Percentiles rank a stretch among this genome's conserved stretches.
phyloP scores from a whole-genome alignment of 148 eudicot genomes.

The Fallopia convolvulus region DNA sequence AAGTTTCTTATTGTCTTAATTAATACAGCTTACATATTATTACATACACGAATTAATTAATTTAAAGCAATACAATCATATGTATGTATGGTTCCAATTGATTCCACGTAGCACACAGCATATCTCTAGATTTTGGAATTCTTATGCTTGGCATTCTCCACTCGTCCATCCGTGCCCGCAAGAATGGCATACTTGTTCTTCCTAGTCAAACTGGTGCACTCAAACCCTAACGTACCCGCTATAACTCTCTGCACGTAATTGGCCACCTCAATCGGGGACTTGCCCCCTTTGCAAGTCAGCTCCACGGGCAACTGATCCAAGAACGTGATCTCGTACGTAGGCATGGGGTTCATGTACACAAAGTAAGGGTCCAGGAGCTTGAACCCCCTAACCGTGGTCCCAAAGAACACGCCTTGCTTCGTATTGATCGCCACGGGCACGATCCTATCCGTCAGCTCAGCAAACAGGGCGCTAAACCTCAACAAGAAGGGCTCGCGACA shows the following conservation, averaged over 20 bases:
- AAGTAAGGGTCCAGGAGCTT: conserved; percentile 51
- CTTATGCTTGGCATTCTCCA: conserved; percentile 8
- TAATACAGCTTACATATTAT: not conserved
- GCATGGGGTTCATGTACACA: conserved; percentile 65
- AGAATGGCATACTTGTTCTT: conserved; percentile 58
- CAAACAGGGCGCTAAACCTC: conserved; percentile 56
- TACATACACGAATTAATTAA: not conserved
- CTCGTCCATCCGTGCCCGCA: conserved; percentile 66
- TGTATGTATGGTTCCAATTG: not conserved
- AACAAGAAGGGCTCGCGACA: conserved; percentile 53
- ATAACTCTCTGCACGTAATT: conserved; percentile 60
- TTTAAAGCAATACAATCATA: not conserved
- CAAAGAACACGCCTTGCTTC: conserved; percentile 45
- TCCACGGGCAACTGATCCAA: conserved; percentile 43
- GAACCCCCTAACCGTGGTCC: conserved; percentile 41
- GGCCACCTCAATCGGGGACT: conserved; percentile 49
- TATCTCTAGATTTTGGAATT: not conserved
- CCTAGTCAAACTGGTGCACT: conserved; percentile 59
- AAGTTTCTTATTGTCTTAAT: not conserved
- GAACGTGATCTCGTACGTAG: conserved; percentile 50
- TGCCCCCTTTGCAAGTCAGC: conserved; percentile 44
- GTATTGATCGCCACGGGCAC: conserved; percentile 56
- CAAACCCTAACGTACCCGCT: conserved; percentile 55
- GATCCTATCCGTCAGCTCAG: conserved; percentile 54
- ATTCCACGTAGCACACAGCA: not conserved